Conservation (phyloP, 2,329 filamentous ascomycete genomes). For the Aaosphaeria pasadenensis region DNA sequence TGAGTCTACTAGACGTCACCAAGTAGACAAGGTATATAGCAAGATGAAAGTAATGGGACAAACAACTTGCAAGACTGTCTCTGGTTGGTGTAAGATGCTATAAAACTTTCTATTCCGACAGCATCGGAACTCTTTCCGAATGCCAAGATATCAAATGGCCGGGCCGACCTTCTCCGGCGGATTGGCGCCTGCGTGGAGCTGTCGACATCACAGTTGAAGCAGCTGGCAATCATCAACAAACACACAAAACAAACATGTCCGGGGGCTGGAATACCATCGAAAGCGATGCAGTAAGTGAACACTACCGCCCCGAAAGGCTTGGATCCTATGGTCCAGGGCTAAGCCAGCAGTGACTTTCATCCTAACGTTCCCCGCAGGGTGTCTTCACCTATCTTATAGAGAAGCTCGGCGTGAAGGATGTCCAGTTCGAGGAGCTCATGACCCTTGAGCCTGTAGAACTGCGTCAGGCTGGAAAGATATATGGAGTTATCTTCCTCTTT, state of each 20-base stretch:
- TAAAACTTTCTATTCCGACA: background rate
- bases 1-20: too few species aligned
- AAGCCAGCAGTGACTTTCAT: background rate
- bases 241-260: slow-evolving; percentile 22
- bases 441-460: slow-evolving; percentile 78
- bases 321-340: background rate
- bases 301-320: too few species aligned
- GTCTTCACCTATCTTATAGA: slow-evolving; percentile 98
- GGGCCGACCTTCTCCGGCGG: background rate
- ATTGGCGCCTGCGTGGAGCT: background rate
- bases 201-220: slow-evolving; percentile 1
- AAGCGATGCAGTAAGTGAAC: slow-evolving; percentile 76
- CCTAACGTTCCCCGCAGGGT: slow-evolving; percentile 53
- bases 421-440: slow-evolving; percentile 96
- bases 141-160: background rate
- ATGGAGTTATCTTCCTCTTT: slow-evolving; percentile 99
- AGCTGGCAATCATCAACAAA: background rate
- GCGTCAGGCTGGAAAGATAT: slow-evolving; percentile 60
- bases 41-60: too few species aligned
- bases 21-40: too few species aligned
- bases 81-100: too few species aligned
- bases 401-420: slow-evolving; percentile 82
- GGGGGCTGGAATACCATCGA: slow-evolving; percentile 98
- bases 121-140: background rate
- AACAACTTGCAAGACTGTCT: too few species aligned